Conservation (phyloP, 371 early-diverging fungal genomes). For the Rhizopus stolonifer region DNA sequence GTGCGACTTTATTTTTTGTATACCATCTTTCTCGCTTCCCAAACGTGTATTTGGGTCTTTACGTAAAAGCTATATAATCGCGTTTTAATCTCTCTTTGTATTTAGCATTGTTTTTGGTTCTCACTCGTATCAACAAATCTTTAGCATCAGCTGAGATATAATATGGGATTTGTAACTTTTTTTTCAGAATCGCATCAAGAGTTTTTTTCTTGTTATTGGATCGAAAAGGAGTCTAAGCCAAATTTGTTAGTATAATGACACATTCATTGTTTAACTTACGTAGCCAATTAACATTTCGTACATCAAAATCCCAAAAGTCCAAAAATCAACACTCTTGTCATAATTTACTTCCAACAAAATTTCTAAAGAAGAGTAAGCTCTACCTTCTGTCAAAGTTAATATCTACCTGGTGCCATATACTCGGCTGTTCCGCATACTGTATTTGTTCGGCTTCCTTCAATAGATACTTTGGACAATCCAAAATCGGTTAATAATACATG, state of each 20-base stretch:
- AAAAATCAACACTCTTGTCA: slow-evolving; percentile 89
- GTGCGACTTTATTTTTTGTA: slow-evolving; percentile 79
- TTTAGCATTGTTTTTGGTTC: not conserved
- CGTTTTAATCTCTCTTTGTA: not conserved
- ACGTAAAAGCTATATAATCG: slow-evolving; percentile 54
- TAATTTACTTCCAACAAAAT: slow-evolving; percentile 79
- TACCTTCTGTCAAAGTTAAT: not conserved
- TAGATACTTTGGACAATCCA: slow-evolving; percentile 82
- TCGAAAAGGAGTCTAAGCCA: slow-evolving; percentile 67
- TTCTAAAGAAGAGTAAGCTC: slow-evolving; percentile 40
- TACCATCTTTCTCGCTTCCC: slow-evolving; percentile 67
- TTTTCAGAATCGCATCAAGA: slow-evolving; percentile 77
- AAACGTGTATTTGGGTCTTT: slow-evolving; percentile 71
- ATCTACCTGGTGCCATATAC: slow-evolving; percentile 63
- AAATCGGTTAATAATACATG: slow-evolving; percentile 91
- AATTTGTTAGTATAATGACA: not conserved
- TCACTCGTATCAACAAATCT: slow-evolving; percentile 54
- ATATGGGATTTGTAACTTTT: slow-evolving; percentile 72
- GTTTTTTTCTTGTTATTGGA: slow-evolving; percentile 75
- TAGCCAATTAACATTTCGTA: slow-evolving; percentile 85
- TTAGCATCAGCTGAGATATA: slow-evolving; percentile 69
- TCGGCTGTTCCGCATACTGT: slow-evolving; percentile 93
- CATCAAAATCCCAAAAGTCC: slow-evolving; percentile 91
- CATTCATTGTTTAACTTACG: slow-evolving; percentile 19
- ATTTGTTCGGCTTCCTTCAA: slow-evolving; percentile 67